Base-by-base conservation (phyloP, 257 asterid species). In the Fraxinus cuspidata region DNA sequence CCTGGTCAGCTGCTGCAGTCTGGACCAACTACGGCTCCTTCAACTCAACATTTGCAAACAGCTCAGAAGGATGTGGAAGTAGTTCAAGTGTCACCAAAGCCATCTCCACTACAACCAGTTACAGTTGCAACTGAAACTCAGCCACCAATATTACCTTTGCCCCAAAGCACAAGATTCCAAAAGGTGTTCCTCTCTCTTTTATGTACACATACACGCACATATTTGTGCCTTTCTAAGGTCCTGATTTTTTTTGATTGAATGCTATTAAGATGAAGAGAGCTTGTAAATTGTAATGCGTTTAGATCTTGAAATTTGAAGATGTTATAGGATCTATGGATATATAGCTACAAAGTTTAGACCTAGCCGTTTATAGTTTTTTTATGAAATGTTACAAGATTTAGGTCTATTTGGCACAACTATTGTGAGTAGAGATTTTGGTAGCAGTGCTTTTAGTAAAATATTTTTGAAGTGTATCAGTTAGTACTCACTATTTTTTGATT, bases 51-150 rank as follows among this genome's bases (percentile, higher is more conserved):
- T 42, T 79, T 83, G 38, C 94, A 85, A 79, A 85, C 92, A 63
- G 67, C 84, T 19, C 98, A 96, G 75, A 92, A 90, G 77, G 99
- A 96, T 75, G 98, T 93, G 49, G 97, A 96, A 81, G 97, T 92
- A 74, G 96, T 90, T 79, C 88, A 89, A 85, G 95, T 88, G 78
- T 85, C 91, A 71, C 84, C 92, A 6, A 77, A 86, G 73, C 75
- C 80, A 69, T 74, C 91, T 47, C 67, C 93, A 67, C 98, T 86
- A 75, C 79, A 82, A 4, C 83, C 87, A 35, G 90, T 77, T 63
- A 80, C 94, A 1, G 82, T 70, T 29, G 83, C 60, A 72, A 56
- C 88, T 13, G 97, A 91, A 84, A 91, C 92, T 83, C 96, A 88
- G 78, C 98, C 94, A 34, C 98, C 99, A 38, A 86, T 96, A 77